These are phyloP conservation scores for Coemansia sp. DNA, from an alignment of 192 early-diverging fungal species.

Conservation along the genomic window DNA sequence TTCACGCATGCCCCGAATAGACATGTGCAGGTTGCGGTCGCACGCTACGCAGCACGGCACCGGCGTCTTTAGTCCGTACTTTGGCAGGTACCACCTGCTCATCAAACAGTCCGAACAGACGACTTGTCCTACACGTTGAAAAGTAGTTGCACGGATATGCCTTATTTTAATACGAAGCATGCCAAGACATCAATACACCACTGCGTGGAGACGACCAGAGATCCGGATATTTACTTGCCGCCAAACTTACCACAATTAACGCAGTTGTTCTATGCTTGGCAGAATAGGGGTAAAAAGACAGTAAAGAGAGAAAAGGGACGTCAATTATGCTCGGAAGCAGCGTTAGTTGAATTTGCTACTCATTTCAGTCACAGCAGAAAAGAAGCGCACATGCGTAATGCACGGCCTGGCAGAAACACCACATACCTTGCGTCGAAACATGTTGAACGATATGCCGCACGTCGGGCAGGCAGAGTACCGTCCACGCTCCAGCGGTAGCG, in stretches of 20 bases:
- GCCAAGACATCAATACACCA: no score
- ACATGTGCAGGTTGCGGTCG: conserved; percentile 37
- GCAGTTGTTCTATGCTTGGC: conserved; percentile 36
- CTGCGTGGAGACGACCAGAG: no score
- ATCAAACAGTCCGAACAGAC: conserved; percentile 42
- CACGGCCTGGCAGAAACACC: no score
- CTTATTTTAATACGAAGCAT: no score
- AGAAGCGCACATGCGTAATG: no score
- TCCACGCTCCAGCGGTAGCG: conserved; percentile 25
- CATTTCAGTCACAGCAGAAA: no score
- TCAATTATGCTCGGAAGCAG: no score
- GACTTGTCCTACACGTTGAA: conserved; percentile 24
- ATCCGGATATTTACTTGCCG: no score
- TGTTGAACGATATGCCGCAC: conserved; percentile 37
- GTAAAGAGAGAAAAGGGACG: no score
- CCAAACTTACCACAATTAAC: conserved; percentile 43
- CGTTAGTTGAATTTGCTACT: no score
- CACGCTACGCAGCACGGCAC: conserved; percentile 32
- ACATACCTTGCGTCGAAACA: conserved; percentile 43
- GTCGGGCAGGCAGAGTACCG: conserved; percentile 41
- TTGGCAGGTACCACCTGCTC: conserved; percentile 45
- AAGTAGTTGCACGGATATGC: no score
- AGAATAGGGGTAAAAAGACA: no score
- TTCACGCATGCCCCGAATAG: conserved; percentile 24
- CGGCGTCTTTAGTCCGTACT: conserved; percentile 41